A percentile compares a stretch with the other conserved stretches of the same genome.
These are phyloP conservation scores for Salvia sclarea DNA, from an alignment of 305 asterid genomes.

Conservation along the genomic window DNA sequence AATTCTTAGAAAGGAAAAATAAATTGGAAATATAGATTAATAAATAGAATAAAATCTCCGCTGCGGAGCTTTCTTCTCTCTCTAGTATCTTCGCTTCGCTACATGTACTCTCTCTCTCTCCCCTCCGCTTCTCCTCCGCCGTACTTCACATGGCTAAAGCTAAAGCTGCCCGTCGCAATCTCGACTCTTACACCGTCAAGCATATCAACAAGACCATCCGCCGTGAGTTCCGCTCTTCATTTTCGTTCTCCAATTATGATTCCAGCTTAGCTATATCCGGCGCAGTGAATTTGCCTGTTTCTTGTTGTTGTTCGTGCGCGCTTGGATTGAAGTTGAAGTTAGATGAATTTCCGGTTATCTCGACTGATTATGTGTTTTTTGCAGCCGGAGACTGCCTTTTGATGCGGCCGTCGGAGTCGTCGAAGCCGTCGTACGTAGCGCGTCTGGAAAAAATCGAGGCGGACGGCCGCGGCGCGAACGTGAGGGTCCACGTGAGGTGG, in stretches of 20 bases:
- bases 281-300: background rate
- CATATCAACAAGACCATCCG: slow-evolving; percentile 62
- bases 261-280: background rate
- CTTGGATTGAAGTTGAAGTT: slow-evolving; percentile 14
- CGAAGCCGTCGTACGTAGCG: slow-evolving; percentile 83
- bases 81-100: slow-evolving; percentile 38
- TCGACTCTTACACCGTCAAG: slow-evolving; percentile 62
- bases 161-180: slow-evolving; percentile 57
- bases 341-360: background rate
- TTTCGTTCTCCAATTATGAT: background rate
- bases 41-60: slow-evolving; percentile 2
- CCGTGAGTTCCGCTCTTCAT: slow-evolving; percentile 45
- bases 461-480: slow-evolving; percentile 69
- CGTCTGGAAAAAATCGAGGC: slow-evolving; percentile 81
- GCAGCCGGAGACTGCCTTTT: slow-evolving; percentile 83
- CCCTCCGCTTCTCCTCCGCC: slow-evolving; percentile 22
- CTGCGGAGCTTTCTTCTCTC: slow-evolving; percentile 30
- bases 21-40: slow-evolving; percentile 1
- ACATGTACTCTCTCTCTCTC: slow-evolving; percentile 43
- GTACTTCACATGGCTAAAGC: slow-evolving; percentile 62
- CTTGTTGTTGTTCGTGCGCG: background rate
- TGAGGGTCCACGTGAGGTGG: slow-evolving; percentile 71
- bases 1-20: background rate
- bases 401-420: slow-evolving; percentile 75
- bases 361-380: background rate